These are phyloP conservation scores for Fraxinus sp. DNA, from an alignment of 305 asterid genomes.

Conservation along the genomic window DNA sequence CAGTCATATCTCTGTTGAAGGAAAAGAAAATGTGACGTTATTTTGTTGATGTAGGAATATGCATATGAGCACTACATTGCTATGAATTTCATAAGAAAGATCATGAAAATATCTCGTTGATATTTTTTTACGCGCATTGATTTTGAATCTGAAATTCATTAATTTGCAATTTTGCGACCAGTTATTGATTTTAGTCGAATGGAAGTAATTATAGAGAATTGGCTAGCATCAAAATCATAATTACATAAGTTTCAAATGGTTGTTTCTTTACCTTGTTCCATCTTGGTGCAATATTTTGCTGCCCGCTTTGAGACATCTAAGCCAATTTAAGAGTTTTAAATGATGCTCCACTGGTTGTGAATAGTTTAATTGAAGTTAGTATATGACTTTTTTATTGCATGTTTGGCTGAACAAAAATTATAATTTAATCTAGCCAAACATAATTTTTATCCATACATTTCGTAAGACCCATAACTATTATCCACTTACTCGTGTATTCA, in stretches of 20 bases:
- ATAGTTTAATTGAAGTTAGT: not conserved
- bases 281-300: not conserved
- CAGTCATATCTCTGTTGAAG: slow-evolving; percentile 9
- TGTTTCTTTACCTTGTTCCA: not conserved
- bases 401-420: not conserved
- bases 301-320: not conserved
- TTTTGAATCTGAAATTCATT: not conserved
- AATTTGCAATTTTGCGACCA: not conserved
- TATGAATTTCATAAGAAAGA: not conserved
- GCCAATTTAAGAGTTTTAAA: not conserved
- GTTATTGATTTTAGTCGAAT: not conserved
- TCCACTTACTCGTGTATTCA: not conserved
- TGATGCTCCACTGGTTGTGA: not conserved
- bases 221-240: not conserved
- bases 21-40: not conserved
- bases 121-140: not conserved
- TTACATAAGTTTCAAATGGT: not conserved
- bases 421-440: not conserved
- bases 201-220: not conserved
- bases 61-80: not conserved
- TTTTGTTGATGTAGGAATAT: not conserved
- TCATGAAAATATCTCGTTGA: not conserved
- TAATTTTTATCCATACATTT: not conserved
- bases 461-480: not conserved
- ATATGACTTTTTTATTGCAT: not conserved